These are phyloP conservation scores for Neltuma alba DNA, from an alignment of 306 rosid genomes.

Conservation along the genomic window DNA sequence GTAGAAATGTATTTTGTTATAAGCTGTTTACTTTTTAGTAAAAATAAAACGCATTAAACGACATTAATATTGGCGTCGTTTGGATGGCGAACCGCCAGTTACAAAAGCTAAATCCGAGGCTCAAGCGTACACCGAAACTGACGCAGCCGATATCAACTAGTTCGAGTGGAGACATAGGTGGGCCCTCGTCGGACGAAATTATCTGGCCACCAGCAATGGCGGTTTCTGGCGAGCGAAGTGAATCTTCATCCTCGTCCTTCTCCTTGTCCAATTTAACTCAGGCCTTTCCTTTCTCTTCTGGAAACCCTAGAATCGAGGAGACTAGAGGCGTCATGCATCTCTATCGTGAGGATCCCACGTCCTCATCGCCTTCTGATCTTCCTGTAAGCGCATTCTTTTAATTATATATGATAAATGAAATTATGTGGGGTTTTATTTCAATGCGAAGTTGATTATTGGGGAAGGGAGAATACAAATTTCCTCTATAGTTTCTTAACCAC, in stretches of 20 bases:
- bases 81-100: neutral
- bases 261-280: slow-evolving; percentile 57
- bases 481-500: neutral
- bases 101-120: too few species aligned
- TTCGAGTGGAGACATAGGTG: slow-evolving; percentile 46
- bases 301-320: slow-evolving; percentile 99
- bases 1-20: too few species aligned
- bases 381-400: slow-evolving; percentile 50
- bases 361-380: slow-evolving; percentile 41
- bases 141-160: slow-evolving; percentile 39
- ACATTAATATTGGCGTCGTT: neutral
- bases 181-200: slow-evolving; percentile 48
- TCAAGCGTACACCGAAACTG: neutral
- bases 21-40: too few species aligned
- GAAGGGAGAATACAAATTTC: neutral
- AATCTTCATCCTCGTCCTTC: slow-evolving; percentile 49
- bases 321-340: slow-evolving; percentile 91
- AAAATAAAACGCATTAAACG: neutral
- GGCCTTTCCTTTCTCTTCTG: slow-evolving; percentile 85
- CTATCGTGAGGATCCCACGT: slow-evolving; percentile 53
- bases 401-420: neutral
- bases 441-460: neutral
- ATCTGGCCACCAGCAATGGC: slow-evolving; percentile 33
- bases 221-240: slow-evolving; percentile 42
- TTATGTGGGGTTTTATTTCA: neutral